phyloP scores from a whole-genome alignment of 176 grass and related monocot species.

The Carex kokanica region DNA sequence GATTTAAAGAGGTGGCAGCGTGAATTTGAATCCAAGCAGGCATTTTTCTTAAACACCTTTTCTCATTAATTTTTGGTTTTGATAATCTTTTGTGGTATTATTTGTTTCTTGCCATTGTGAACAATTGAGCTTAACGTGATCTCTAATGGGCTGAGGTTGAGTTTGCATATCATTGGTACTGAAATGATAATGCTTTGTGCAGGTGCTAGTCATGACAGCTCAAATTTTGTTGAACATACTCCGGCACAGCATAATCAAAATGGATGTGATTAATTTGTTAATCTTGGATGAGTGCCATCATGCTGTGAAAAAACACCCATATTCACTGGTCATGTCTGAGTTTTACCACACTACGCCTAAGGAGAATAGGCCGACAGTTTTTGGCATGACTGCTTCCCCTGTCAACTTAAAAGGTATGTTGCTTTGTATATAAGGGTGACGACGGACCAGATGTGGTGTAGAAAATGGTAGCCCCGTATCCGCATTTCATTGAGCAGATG shows the following conservation, averaged over 20 bases:
- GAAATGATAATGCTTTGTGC: conserved; percentile 31
- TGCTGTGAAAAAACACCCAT: conserved; percentile 99
- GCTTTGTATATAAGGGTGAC: neutral
- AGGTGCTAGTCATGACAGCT: conserved; percentile 99
- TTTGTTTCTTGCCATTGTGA: neutral
- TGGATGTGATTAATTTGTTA: conserved; percentile 97
- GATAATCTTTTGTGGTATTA: neutral
- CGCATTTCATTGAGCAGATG: neutral
- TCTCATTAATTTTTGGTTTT: neutral
- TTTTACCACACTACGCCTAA: conserved; percentile 95
- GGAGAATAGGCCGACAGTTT: conserved; percentile 86
- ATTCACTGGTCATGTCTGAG: conserved; percentile 99
- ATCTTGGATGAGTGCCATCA: conserved; percentile 99
- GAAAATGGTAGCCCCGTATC: neutral
- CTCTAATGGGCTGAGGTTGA: neutral
- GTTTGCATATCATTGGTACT: neutral
- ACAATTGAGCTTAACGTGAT: neutral
- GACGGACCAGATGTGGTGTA: neutral
- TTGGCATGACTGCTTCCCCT: conserved; percentile 99
- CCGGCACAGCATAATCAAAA: conserved; percentile 99
- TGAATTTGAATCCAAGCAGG: conserved; percentile 96
- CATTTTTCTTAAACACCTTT: conserved; percentile 26
- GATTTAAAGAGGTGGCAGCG: conserved; percentile 91
- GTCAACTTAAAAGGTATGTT: conserved; percentile 94
- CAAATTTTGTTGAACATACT: conserved; percentile 99